Evolutionary conservation across 192 early-diverging fungal genomes (phyloP).

Genomic region (Funneliformis geosporum): DNA sequence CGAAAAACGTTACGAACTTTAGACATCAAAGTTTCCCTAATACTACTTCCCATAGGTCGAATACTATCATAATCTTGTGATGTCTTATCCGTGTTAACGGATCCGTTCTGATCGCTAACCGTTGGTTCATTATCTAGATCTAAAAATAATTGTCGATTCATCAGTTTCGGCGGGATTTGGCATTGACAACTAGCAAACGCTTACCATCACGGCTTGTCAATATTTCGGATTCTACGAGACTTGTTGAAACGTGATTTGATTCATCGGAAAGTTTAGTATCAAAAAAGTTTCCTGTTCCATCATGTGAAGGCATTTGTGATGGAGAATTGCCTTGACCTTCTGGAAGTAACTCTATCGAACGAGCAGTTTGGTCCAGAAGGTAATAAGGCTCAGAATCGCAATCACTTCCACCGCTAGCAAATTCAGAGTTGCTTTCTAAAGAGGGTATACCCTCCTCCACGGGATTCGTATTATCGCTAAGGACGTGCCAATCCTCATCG

Average conservation of each 20-base stretch:
- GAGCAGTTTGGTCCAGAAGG: not conserved
- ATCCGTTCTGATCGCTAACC: no score
- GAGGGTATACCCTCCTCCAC: not conserved
- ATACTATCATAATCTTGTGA: not conserved
- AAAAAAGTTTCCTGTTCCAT: constrained; percentile 20
- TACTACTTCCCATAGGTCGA: not conserved
- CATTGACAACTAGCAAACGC: not conserved
- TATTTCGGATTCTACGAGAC: not conserved
- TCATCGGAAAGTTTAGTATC: not conserved
- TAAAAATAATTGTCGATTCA: not conserved
- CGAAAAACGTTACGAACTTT: constrained; percentile 1
- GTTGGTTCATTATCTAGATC: not conserved
- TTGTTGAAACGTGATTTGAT: no score
- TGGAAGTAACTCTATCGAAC: not conserved
- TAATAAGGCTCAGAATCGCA: not conserved
- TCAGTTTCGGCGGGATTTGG: not conserved
- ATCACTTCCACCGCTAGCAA: not conserved
- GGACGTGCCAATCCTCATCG: constrained; percentile 21
- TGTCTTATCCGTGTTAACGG: no score
- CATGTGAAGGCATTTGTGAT: constrained; percentile 12
- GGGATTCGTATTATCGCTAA: constrained; percentile 13
- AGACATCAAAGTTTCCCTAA: not conserved
- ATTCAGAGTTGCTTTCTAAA: constrained; percentile 4
- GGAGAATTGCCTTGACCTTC: not conserved
- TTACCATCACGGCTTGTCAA: not conserved